Conservation (phyloP, 2,329 filamentous ascomycete species). For the Berkeleyomyces rouxiae region DNA sequence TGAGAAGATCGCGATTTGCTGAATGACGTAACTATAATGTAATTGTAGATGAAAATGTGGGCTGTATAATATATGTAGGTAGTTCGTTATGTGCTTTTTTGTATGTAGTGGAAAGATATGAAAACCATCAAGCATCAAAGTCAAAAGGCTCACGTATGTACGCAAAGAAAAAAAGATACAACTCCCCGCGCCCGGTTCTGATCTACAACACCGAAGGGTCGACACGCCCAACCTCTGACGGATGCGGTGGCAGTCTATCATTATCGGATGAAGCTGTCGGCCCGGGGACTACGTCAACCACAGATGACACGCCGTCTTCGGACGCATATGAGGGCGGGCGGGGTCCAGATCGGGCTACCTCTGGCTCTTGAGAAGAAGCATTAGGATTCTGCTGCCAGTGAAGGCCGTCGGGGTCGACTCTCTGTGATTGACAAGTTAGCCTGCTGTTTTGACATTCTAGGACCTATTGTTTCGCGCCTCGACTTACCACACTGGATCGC, state of each 20-base stretch:
- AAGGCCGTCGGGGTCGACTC: constrained; percentile 64
- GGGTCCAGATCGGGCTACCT: constrained; percentile 17
- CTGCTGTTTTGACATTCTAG: neutral
- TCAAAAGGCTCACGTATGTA: neutral
- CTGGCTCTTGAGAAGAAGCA: constrained; percentile 16
- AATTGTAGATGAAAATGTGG: too few relatives aligned
- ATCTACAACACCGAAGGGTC: neutral
- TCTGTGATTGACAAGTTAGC: constrained; percentile 24
- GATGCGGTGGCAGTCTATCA: constrained; percentile 30
- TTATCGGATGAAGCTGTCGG: constrained; percentile 34
- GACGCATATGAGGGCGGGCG: constrained; percentile 63
- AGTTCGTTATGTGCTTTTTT: neutral
- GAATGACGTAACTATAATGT: too few relatives aligned
- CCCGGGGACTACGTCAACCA: constrained; percentile 48
- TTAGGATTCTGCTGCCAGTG: constrained; percentile 57
- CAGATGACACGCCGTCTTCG: constrained; percentile 58
- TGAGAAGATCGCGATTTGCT: too few relatives aligned
- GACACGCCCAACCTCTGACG: constrained; percentile 27
- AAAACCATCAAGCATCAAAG: neutral
- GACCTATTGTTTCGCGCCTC: neutral
- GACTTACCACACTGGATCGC: constrained; percentile 63
- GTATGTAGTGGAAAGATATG: neutral
- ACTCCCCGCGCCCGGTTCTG: neutral
- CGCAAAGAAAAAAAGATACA: too few relatives aligned
- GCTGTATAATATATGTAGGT: neutral